Evolutionary conservation across 169 alveolate species (phyloP).

Genomic region (Theileria luwenshuni): DNA sequence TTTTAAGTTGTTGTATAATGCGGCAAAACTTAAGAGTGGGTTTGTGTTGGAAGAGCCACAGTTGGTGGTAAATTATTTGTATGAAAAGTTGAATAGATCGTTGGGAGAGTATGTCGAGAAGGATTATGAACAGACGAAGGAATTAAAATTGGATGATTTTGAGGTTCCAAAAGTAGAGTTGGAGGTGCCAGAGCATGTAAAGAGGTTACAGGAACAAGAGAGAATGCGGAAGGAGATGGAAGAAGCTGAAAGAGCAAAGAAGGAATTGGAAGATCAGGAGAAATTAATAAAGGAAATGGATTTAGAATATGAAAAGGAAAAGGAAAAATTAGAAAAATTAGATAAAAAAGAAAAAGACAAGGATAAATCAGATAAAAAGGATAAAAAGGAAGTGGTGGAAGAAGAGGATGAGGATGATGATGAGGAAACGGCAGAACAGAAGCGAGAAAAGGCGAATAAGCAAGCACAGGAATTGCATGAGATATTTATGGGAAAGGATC

Average conservation of each 20-base stretch:
- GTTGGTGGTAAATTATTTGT: conserved; percentile 32
- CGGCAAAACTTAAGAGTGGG: conserved; percentile 82
- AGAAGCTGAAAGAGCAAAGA: not conserved
- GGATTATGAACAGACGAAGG: not conserved
- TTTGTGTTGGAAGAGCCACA: conserved; percentile 74
- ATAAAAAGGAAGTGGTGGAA: not conserved
- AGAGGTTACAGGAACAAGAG: not conserved
- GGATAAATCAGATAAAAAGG: not conserved
- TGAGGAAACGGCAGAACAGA: not conserved
- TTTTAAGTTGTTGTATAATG: conserved; percentile 63
- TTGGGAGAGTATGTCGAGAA: conserved; percentile 22
- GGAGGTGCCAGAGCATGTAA: conserved; percentile 8
- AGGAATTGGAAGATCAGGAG: not conserved
- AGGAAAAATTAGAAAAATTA: no score
- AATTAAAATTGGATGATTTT: conserved; percentile 19
- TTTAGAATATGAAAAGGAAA: not conserved
- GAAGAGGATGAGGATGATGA: not conserved
- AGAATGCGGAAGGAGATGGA: not conserved
- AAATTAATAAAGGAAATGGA: not conserved
- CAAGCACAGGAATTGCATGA: not conserved
- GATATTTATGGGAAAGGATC: not conserved
- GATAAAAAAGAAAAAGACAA: not conserved
- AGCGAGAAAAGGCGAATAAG: not conserved
- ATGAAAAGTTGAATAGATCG: conserved; percentile 31
- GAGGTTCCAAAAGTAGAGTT: conserved; percentile 17